Evolutionary conservation across 805 yeast genomes (phyloP).

Genomic region (Ogataea naganishii): DNA sequence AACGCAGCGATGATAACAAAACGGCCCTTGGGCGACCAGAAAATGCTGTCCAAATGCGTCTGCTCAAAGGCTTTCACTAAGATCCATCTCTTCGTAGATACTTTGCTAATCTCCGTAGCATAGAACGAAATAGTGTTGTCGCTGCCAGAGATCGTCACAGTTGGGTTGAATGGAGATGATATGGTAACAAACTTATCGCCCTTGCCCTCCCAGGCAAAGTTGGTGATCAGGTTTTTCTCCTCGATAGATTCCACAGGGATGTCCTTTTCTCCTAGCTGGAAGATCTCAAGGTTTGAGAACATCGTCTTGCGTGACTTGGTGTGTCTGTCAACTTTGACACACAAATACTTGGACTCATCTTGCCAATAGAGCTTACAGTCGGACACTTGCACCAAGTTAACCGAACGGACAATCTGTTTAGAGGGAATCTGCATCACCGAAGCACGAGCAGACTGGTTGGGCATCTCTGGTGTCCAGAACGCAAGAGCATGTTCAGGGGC

Average conservation of each 20-base stretch:
- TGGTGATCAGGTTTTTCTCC: conserved; percentile 77
- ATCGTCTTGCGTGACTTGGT: conserved; percentile 90
- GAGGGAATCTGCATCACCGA: conserved; percentile 82
- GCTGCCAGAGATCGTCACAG: conserved; percentile 54
- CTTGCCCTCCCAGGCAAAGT: conserved; percentile 94
- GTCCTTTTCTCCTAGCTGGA: conserved; percentile 79
- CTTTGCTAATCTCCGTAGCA: conserved; percentile 65
- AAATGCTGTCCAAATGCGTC: conserved; percentile 62
- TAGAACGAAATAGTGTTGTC: conserved; percentile 66
- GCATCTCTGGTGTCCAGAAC: conserved; percentile 94
- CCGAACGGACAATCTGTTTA: conserved; percentile 76
- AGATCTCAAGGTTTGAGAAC: conserved; percentile 87
- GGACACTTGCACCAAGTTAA: conserved; percentile 89
- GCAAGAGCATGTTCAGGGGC: conserved; percentile 63
- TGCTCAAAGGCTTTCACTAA: conserved; percentile 48
- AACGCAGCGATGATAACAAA: conserved; percentile 50
- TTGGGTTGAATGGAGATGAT: conserved; percentile 45
- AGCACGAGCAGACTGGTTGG: conserved; percentile 91
- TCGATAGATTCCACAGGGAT: conserved; percentile 94
- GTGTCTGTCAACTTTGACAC: conserved; percentile 95
- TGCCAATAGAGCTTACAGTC: conserved; percentile 94
- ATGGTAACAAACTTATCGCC: conserved; percentile 81
- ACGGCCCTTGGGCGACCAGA: conserved; percentile 92
- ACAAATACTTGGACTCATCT: conserved; percentile 68
- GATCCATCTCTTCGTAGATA: conserved; percentile 30